A percentile compares a stretch with the other conserved stretches of the same genome.
Evolutionary conservation across 192 early-diverging fungal species (phyloP).

Genomic region (Thoreauomyces humboldtii): DNA sequence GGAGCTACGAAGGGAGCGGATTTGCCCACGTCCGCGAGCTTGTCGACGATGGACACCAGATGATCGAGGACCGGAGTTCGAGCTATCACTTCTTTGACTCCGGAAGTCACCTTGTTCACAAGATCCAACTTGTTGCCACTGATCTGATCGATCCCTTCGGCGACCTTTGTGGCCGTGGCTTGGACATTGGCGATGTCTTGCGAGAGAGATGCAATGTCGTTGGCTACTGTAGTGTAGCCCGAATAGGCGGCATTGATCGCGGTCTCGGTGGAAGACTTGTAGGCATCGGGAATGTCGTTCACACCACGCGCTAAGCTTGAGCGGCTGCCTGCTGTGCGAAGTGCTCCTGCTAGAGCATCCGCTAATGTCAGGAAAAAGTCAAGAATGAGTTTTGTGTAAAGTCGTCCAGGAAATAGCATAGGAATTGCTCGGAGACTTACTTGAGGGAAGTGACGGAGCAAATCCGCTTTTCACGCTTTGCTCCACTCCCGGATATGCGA

Average conservation of each 20-base stretch:
- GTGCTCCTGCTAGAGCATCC: neutral
- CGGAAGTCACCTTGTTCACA: neutral
- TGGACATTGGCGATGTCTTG: neutral
- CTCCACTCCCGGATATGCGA: too few relatives aligned
- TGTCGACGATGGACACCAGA: conserved; percentile 7
- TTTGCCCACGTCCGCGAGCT: conserved; percentile 15
- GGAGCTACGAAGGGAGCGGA: conserved; percentile 50
- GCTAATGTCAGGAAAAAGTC: too few relatives aligned
- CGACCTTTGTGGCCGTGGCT: neutral
- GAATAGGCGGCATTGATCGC: neutral
- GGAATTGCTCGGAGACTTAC: too few relatives aligned
- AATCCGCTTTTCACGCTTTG: too few relatives aligned
- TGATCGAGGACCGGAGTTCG: conserved; percentile 13
- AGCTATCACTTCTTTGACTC: neutral
- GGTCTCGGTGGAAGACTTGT: neutral
- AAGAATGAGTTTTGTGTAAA: too few relatives aligned
- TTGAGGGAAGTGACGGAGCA: too few relatives aligned
- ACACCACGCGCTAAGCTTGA: neutral
- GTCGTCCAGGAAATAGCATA: too few relatives aligned
- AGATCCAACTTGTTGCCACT: conserved; percentile 1
- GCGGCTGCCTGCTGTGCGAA: neutral
- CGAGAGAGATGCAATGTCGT: neutral
- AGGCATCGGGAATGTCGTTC: neutral
- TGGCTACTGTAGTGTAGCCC: neutral
- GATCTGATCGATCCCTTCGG: neutral